Base-by-base conservation (phyloP, 108 stramenopile genomes). In the Epithemia pelagica region DNA sequence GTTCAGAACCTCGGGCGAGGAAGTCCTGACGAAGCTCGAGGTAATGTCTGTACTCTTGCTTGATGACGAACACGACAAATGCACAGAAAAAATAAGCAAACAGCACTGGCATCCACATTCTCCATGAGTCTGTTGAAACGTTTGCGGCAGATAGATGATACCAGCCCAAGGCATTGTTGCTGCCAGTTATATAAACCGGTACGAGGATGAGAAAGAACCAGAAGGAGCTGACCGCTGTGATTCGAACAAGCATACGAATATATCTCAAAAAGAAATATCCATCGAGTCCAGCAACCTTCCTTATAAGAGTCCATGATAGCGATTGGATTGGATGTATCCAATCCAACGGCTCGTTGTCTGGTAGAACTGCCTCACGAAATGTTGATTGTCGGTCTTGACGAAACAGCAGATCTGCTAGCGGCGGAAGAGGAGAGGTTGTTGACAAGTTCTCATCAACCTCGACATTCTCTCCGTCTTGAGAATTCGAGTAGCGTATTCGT, bases 191-290 rank as follows among this genome's bases (percentile, higher is more conserved):
- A 66, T 87, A 93, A 22, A 84, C 65, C 0, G 91, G 87, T 33
- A 82, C 80, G 0, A 95, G 77, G 52, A 95, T 78, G 19, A 89
- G 7, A 28, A 79, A 54, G 0, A 85, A 90, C 89, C 92, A 93
- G 58, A 95, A 89, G 1, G 81, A 70, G 0, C 87, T 80, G 0
- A 96, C 92, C 0, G 82, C 62, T 29, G 69, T 89, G 0, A 94
- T 86, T 64, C 92, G 68, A 30, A 90, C 60, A 80, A 88, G 87
- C 83, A 96, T 85, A 54, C 90, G 85, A 58, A 96, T 88, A 60
- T 85, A 95, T 27, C 84, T 62, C 28, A 96, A 72, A 69, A 91
- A 94, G 75, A 96, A 93, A 76, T 95, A 96, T 28, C 84, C 96
- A 79, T 96, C 96, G 19, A 96, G 73, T 26, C 96, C 96, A 0